Evolutionary conservation across 495 filamentous ascomycete genomes (phyloP), one percentile per base, ranked within the genome.

Genomic region (Aspergillus coremiiformis): DNA sequence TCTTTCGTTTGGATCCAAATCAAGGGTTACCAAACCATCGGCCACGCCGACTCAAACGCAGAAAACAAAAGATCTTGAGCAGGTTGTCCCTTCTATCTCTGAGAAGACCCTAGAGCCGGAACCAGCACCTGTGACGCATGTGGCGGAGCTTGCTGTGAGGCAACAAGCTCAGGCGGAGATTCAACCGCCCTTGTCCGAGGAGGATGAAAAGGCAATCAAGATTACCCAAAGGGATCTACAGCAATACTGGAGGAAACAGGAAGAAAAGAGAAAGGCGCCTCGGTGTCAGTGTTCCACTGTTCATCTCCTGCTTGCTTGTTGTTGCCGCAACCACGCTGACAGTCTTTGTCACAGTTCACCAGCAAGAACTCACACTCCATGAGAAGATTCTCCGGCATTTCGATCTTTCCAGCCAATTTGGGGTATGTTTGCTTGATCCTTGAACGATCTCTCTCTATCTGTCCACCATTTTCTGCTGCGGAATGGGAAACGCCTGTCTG

Each of bases 341-440:
- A 30, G 10, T 47, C 9, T 43, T 15, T 24, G 14, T 26, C 5
- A 10, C 15, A 68, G 82, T 91, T 39, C 93, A 97, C 64, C 86
- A 90, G 69, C 63, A 80, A 54, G 85, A 72, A 3, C 63, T 98
- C 46, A 72, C 74, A 4, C 56, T 87, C 9, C 75, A 86, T 37
- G 93, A 96, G 77, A 91, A 89, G 74, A 83, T 95, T 41, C 72
- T 92, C 55, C 71, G 92, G 55, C 85, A 94, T 60, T 98, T 89
- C 68, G 93, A 98, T 65, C 80, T 94, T 35, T 88, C 81, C 45
- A 83, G 74, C 54, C 87, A 95, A 65, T 98, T 87, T 68, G 93
- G 93, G 52, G 90, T 95, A 80, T 66, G 87, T 84, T 15, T 24
- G 48, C 48, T 22, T 26, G 27, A 42, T 23, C 14, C 19, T 15